Evolutionary conservation across 2,329 filamentous ascomycete genomes (phyloP).

Genomic region (Pseudonectria buxi): DNA sequence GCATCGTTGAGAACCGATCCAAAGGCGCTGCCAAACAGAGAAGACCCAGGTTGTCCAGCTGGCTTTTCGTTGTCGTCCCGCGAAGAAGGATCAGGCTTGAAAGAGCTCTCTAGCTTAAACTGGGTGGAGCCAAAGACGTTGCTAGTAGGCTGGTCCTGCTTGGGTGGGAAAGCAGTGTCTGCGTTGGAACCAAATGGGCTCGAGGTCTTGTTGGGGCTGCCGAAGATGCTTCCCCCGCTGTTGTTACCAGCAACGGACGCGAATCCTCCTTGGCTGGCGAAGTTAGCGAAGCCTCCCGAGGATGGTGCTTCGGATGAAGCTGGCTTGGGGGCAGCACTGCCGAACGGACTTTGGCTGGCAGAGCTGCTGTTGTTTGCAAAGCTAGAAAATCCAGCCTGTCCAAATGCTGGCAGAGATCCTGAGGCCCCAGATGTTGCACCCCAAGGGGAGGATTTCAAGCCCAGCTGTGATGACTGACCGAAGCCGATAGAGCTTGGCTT

Average conservation of each 20-base stretch:
- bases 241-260: constrained; percentile 36
- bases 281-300: constrained; percentile 46
- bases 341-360: constrained; percentile 31
- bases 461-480: constrained; percentile 44
- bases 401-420: constrained; percentile 41
- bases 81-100: constrained; percentile 56
- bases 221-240: constrained; percentile 31
- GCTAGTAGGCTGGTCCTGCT: constrained; percentile 24
- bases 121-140: constrained; percentile 42
- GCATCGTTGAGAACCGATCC: constrained; percentile 48
- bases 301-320: constrained; percentile 25
- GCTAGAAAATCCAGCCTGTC: constrained; percentile 44
- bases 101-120: constrained; percentile 63
- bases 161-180: constrained; percentile 21
- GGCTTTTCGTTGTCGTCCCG: constrained; percentile 53
- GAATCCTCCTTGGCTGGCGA: constrained; percentile 51
- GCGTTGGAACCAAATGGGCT: constrained; percentile 21
- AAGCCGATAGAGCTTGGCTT: constrained; percentile 43
- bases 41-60: constrained; percentile 32
- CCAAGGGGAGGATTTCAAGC: constrained; percentile 49
- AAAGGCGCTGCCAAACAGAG: constrained; percentile 57
- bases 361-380: constrained; percentile 28
- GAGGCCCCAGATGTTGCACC: constrained; percentile 22
- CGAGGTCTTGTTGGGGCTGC: constrained; percentile 28
- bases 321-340: constrained; percentile 19